Evolutionary conservation across 2,329 filamentous ascomycete species (phyloP), one percentile per base, ranked within the genome.

Genomic region (Cladorrhinum sp.): DNA sequence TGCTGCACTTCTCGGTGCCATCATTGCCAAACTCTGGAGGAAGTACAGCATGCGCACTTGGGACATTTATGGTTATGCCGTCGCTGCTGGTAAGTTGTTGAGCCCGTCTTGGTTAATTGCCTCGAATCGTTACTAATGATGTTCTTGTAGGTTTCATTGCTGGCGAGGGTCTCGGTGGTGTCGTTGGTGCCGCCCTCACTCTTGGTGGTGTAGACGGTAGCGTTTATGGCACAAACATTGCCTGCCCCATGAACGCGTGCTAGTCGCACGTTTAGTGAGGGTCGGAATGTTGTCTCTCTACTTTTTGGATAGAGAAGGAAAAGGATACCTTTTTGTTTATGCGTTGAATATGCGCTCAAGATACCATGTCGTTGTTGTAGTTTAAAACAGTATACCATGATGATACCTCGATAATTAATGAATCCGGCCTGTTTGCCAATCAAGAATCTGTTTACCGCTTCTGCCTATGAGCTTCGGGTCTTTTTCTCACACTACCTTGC

Each of bases 121-220:
- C 18, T 5, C 16, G 2, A 10, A 9, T 13, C 25, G 9, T 20
- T 18, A 20, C 59, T 62, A 54, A 63, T 55, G 9, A 16, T 36
- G 1, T 22, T 50, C 16, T 29, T 10, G 25, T 32, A 29, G 85
- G 85, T 51, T 75, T 85, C 64, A 87, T 87, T 69, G 84, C 85
- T 2, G 85, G 85, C 4, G 85, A 87, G 73, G 85, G 85, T 58
- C 80, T 87, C 57, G 85, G 85, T 32, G 85, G 85, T 64, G 83
- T 86, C n/a, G 69, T 87, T 25, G 60, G 65, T 18, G 68, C 68
- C 1, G 38, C 65, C 1, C 66, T 69, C 12, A 69, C 68, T n/a
- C 65, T 69, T 1, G 67, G 62, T 3, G 63, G 63, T 22, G 66
- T 69, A 6, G 68, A 69, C 16, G 68, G 68, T 13, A 10, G 4